phyloP scores from a whole-genome alignment of 345 rosid species.

The Pelargonium nanum region DNA sequence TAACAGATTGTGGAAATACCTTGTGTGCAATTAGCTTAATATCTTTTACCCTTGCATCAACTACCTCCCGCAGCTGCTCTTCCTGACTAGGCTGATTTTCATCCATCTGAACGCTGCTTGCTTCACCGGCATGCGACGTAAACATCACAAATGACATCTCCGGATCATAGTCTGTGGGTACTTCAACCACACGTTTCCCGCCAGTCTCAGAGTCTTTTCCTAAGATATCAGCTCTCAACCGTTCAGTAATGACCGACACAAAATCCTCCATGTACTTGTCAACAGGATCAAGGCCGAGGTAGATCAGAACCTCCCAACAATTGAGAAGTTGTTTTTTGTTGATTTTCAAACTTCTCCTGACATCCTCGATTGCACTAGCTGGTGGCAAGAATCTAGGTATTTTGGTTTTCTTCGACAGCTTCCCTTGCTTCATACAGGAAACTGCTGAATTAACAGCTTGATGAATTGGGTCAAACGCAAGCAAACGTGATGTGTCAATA shows the following conservation, averaged over 20 bases:
- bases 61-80: conserved; percentile 72
- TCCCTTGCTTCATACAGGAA: conserved; percentile 47
- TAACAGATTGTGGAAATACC: conserved; percentile 19
- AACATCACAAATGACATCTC: conserved; percentile 75
- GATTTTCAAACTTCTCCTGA: conserved; percentile 59
- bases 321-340: conserved; percentile 83
- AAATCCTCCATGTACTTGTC: conserved; percentile 64
- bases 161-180: conserved; percentile 33
- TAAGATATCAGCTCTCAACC: conserved; percentile 58
- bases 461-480: conserved; percentile 48
- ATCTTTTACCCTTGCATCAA: conserved; percentile 66
- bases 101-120: conserved; percentile 36
- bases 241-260: conserved; percentile 38
- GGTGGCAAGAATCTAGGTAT: conserved; percentile 59
- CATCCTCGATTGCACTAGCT: conserved; percentile 39
- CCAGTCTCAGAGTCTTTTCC: conserved; percentile 63
- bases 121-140: conserved; percentile 34
- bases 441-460: conserved; percentile 46
- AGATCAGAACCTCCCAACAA: conserved; percentile 90
- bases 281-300: conserved; percentile 44
- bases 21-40: conserved; percentile 62
- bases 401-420: conserved; percentile 45
- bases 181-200: conserved; percentile 63
- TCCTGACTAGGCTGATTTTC: conserved; percentile 44
- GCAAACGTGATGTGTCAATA: conserved; percentile 45